A percentile compares a stretch with the other conserved stretches of the same genome.
Conservation (phyloP, 176 grass and related monocot genomes). For the barley (Hordeum vulgare) region MorexV3_pseudomolecules_assembly NC_058522.1:464124873-464125372, state of each 20-base stretch:
- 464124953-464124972: neutral
- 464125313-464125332: neutral
- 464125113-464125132: neutral
- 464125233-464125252: neutral
- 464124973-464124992: neutral
- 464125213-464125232: neutral
- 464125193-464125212: no score
- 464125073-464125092: neutral
- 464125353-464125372: neutral
- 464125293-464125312: neutral
- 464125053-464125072: neutral
- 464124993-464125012: neutral
- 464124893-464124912: neutral
- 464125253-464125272: neutral
- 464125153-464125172: neutral
- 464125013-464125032: neutral
- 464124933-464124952: neutral
- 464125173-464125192: neutral
- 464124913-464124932: neutral
- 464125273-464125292: neutral
- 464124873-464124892: neutral
- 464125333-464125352: neutral
- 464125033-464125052: neutral
- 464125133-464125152: neutral
- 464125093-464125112: neutral